Conservation (phyloP, 768 basidiomycete species). For the Tricholoma furcatifolium region DNA sequence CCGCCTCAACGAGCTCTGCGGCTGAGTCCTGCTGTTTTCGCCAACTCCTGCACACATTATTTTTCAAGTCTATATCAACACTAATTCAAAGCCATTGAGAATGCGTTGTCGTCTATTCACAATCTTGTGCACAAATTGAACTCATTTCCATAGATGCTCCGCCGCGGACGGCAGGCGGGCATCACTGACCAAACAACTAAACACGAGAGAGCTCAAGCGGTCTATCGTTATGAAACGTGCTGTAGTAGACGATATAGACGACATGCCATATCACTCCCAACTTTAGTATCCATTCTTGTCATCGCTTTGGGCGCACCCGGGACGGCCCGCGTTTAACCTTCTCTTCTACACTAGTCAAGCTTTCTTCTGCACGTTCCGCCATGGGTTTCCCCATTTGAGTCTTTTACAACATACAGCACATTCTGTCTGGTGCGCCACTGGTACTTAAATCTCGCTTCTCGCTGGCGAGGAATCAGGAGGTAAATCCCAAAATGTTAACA, state of each 20-base stretch:
- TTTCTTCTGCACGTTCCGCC: slow-evolving; percentile 7
- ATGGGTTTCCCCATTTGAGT: background rate
- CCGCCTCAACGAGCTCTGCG: no score
- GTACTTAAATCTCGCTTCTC: slow-evolving; percentile 1
- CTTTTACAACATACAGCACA: background rate
- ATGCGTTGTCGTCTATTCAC: no score
- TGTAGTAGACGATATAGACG: slow-evolving; percentile 6
- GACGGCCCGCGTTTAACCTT: slow-evolving; percentile 18
- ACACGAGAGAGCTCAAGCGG: no score
- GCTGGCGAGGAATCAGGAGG: slow-evolving; percentile 11
- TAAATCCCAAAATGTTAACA: slow-evolving; percentile 15
- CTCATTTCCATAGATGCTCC: no score
- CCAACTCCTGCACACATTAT: no score
- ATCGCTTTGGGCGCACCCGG: slow-evolving; percentile 12
- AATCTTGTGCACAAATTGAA: no score
- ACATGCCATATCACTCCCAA: slow-evolving; percentile 11
- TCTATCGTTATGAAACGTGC: no score
- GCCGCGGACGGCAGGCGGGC: no score
- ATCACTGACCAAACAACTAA: no score
- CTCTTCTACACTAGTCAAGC: slow-evolving; percentile 11
- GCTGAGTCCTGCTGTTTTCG: no score
- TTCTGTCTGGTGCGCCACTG: slow-evolving; percentile 14
- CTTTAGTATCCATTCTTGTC: slow-evolving; percentile 15
- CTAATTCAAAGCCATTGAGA: no score
- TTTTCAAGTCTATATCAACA: no score